These are phyloP conservation scores for Echinosophora koreensis DNA, from an alignment of 306 rosid species.

Conservation along the genomic window DNA sequence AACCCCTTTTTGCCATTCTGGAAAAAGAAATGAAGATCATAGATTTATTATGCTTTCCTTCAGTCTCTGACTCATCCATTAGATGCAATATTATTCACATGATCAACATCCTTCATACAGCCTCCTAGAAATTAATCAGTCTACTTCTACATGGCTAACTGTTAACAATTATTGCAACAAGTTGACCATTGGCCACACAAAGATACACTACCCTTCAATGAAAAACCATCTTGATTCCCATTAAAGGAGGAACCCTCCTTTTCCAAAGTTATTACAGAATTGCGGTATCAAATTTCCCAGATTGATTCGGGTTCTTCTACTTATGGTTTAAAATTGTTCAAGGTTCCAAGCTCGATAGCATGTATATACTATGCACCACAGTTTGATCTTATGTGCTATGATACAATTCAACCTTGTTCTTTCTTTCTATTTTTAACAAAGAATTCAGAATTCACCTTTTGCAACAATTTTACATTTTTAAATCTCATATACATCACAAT, in stretches of 20 bases:
- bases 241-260: not conserved
- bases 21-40: not conserved
- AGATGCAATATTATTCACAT: conserved; percentile 13
- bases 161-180: conserved; percentile 13
- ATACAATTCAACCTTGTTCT: conserved; percentile 5
- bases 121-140: conserved; percentile 9
- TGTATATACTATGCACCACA: not conserved
- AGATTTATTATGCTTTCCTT: conserved; percentile 20
- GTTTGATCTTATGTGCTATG: conserved; percentile 5
- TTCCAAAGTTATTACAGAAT: not conserved
- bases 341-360: conserved; percentile 3
- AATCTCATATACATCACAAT: not conserved
- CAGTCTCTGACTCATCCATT: conserved; percentile 20
- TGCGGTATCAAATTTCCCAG: conserved; percentile 9
- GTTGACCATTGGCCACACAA: not conserved
- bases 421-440: not conserved
- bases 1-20: conserved; percentile 16
- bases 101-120: conserved; percentile 27
- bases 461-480: not conserved
- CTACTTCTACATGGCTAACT: conserved; percentile 29
- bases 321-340: conserved; percentile 2
- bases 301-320: conserved; percentile 26
- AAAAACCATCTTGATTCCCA: conserved; percentile 17
- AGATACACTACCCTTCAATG: too few species aligned
- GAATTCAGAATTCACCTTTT: conserved; percentile 12